A percentile compares a stretch with the other conserved stretches of the same genome.
Evolutionary conservation across 768 basidiomycete genomes (phyloP).

Genomic region (Sarcomyxa edulis): DNA sequence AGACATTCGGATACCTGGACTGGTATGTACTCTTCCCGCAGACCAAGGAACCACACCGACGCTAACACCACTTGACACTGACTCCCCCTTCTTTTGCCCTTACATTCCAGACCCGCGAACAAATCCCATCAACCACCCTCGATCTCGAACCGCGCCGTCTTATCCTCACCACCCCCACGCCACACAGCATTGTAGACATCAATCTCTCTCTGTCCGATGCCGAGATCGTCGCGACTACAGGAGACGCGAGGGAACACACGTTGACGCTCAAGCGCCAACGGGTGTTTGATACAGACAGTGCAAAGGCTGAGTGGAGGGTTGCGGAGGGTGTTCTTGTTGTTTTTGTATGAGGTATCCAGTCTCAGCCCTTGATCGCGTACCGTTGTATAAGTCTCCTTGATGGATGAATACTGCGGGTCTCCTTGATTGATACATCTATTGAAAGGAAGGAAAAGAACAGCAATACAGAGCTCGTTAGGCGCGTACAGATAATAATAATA

Average conservation of each 20-base stretch:
- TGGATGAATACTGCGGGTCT: slow-evolving; percentile 8
- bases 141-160: slow-evolving; percentile 64
- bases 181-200: slow-evolving; percentile 48
- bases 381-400: too few species aligned
- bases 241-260: slow-evolving; percentile 18
- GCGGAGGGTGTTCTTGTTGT: slow-evolving; percentile 46
- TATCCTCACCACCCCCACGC: slow-evolving; percentile 41
- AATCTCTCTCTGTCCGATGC: slow-evolving; percentile 52
- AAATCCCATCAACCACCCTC: slow-evolving; percentile 44
- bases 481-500: too few species aligned
- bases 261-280: slow-evolving; percentile 54
- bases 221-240: slow-evolving; percentile 33
- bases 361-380: too few species aligned
- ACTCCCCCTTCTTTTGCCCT: slow-evolving; percentile 2
- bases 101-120: slow-evolving; percentile 35
- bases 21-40: slow-evolving; percentile 40
- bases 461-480: neutral
- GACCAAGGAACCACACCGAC: too few species aligned
- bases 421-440: neutral
- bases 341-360: too few species aligned
- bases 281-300: slow-evolving; percentile 55
- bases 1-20: slow-evolving; percentile 44
- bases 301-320: slow-evolving; percentile 65
- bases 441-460: neutral
- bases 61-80: slow-evolving; percentile 1